Base-by-base conservation (phyloP, 2,329 filamentous ascomycete species). In the Drechslera avenae region DNA sequence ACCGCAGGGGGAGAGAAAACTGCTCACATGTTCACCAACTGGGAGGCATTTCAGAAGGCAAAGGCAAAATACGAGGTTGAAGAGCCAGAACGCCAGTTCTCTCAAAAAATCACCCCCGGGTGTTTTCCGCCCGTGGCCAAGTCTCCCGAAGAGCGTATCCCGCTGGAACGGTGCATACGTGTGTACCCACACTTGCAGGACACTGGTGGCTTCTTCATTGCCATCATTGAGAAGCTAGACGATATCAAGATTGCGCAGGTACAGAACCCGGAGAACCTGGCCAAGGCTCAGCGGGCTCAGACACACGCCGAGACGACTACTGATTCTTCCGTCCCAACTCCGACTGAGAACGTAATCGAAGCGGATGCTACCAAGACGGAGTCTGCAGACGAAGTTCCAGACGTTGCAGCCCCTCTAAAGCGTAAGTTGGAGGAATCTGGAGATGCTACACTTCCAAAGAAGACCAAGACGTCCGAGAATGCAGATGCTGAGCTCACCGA, bases 181-280 rank as follows among this genome's bases (percentile, higher is more conserved):
- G 86, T 99, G 5, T 99, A 97, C 73, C 90, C 92, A 28, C 94
- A 99, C 73, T 83, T 91, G 69, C 94, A 99, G 75, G 91, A 99
- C 66, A 99, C 94, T 3, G 94, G 94, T 48, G 93, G 89, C 17
- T 99, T 99, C 81, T 99, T 99, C 78, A 97, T 99, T 70, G 88
- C 91, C 0, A 92, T 97, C 0, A 77, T 99, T 14, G 89, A 97
- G 78, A 99, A 99, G 81, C 87, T 87, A 71, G 83, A 85, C 19
- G 94, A 97, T 48, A 71, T 71, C 54, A 73, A 72, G 54, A 58
- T 68, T 43, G 56, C 62, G 10, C 67, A 71, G 40, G 56, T 67
- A 9, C 58, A 61, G 42, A 64, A 60, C 35, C 60, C 67, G 13
- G 60, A 63, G 41, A 67, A 66, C 17, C 50, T 57, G 14, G 59